Conservation (phyloP, 768 basidiomycete species). For the Coprinopsis strossmayeri region DNA sequence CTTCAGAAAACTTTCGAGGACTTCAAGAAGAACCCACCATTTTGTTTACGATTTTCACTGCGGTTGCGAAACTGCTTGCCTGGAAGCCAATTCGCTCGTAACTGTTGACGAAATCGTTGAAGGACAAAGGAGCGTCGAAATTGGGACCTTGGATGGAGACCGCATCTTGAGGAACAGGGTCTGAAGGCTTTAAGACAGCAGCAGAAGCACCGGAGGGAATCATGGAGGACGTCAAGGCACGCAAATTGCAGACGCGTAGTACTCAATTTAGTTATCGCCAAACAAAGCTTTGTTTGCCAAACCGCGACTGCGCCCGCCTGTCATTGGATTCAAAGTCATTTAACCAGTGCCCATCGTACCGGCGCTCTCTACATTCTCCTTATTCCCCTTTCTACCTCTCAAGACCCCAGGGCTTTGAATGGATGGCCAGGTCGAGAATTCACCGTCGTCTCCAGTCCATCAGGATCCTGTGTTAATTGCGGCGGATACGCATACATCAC, state of each 20-base stretch:
- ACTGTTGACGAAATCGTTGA: slow-evolving; percentile 64
- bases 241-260: neutral
- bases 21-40: slow-evolving; percentile 55
- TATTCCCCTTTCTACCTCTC: neutral
- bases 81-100: slow-evolving; percentile 96
- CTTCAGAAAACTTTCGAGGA: slow-evolving; percentile 6
- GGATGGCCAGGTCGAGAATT: slow-evolving; percentile 4
- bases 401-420: neutral
- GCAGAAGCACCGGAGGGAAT: slow-evolving; percentile 59
- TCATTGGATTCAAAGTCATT: neutral
- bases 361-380: neutral
- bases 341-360: too few species aligned
- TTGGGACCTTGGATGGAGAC: slow-evolving; percentile 82
- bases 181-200: slow-evolving; percentile 74
- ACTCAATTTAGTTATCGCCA: neutral
- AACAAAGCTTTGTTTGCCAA: slow-evolving; percentile 1
- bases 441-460: neutral
- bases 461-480: neutral
- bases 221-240: slow-evolving; percentile 7
- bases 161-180: slow-evolving; percentile 57
- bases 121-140: slow-evolving; percentile 61
- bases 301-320: neutral
- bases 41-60: slow-evolving; percentile 84
- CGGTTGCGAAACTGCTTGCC: slow-evolving; percentile 86
- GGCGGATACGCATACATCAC: neutral